Percentiles rank a stretch among this genome's conserved stretches.
Evolutionary conservation across 495 filamentous ascomycete genomes (phyloP).

Genomic region (Daldinia decipiens): DNA sequence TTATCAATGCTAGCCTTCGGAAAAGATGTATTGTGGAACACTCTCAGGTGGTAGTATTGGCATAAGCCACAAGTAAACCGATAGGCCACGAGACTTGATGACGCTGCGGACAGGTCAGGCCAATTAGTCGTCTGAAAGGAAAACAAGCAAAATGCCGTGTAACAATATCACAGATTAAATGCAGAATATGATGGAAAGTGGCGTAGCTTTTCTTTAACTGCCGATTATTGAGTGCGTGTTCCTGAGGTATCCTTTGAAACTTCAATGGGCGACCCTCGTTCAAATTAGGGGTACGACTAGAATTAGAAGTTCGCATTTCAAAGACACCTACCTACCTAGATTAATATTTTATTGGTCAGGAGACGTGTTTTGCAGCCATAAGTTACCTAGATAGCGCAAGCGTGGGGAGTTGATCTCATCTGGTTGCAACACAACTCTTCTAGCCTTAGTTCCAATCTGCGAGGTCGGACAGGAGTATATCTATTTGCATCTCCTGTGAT

Average conservation of each 20-base stretch:
- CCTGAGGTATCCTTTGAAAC: constrained; percentile 12
- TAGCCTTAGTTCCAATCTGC: constrained; percentile 22
- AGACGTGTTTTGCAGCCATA: constrained; percentile 26
- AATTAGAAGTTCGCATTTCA: constrained; percentile 30
- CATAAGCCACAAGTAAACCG: constrained; percentile 17
- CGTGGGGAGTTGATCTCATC: constrained; percentile 34
- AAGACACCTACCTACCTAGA: constrained; percentile 2
- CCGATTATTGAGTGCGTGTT: constrained; percentile 27
- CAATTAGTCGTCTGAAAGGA: constrained; percentile 4
- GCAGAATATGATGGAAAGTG: constrained; percentile 19
- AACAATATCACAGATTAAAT: constrained; percentile 27
- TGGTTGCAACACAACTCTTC: constrained; percentile 29
- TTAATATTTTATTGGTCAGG: constrained; percentile 25
- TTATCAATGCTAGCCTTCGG: neutral
- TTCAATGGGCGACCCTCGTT: constrained; percentile 24
- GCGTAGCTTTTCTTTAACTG: constrained; percentile 34
- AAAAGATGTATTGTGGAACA: neutral
- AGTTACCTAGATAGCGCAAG: constrained; percentile 15
- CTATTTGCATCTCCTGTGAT: neutral
- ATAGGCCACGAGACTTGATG: constrained; percentile 33
- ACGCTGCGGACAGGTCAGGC: constrained; percentile 22
- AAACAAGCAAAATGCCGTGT: constrained; percentile 34
- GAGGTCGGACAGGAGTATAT: constrained; percentile 28
- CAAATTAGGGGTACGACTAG: constrained; percentile 22
- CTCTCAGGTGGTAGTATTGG: constrained; percentile 6